Percentiles rank a stretch among this genome's conserved stretches.
Conservation (phyloP, 768 basidiomycete species). For the Crepidotus variabilis region DNA sequence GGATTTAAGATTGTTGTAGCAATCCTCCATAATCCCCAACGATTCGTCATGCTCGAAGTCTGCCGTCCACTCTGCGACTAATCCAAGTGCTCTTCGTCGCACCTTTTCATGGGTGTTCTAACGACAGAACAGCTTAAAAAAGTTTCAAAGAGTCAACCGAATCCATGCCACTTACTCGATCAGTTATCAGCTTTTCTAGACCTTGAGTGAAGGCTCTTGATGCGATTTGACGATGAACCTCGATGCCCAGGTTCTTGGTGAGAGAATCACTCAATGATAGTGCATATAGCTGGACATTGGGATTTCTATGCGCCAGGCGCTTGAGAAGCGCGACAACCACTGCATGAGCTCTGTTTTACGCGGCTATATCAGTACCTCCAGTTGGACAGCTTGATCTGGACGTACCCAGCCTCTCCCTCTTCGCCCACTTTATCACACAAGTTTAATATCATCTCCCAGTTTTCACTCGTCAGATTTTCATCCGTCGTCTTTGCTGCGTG, state of each 20-base stretch:
- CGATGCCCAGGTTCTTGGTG: constrained; percentile 84
- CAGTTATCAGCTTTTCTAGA: constrained; percentile 81
- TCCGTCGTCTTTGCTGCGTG: constrained; percentile 88
- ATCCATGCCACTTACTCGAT: constrained; percentile 61
- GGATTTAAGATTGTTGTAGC: constrained; percentile 73
- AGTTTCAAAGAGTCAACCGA: not conserved
- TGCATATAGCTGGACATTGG: constrained; percentile 95
- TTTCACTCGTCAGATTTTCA: constrained; percentile 91
- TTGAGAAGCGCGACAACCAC: constrained; percentile 84
- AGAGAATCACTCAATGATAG: constrained; percentile 85
- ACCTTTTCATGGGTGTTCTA: constrained; percentile 93
- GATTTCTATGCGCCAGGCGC: constrained; percentile 88
- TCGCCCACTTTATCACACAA: constrained; percentile 96
- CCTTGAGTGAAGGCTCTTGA: constrained; percentile 89
- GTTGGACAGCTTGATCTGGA: constrained; percentile 1
- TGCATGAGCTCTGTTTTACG: constrained; percentile 68
- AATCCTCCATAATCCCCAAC: constrained; percentile 88
- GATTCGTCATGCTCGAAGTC: constrained; percentile 80
- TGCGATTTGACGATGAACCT: constrained; percentile 82
- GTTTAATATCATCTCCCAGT: constrained; percentile 93
- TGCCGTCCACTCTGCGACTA: constrained; percentile 80
- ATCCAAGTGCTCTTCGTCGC: constrained; percentile 62
- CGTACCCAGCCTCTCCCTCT: constrained; percentile 83
- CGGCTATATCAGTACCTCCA: not conserved
- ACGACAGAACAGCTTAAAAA: not conserved